Base-by-base conservation (phyloP, 768 basidiomycete species). In the Kwoniella newhampshirensis region DNA sequence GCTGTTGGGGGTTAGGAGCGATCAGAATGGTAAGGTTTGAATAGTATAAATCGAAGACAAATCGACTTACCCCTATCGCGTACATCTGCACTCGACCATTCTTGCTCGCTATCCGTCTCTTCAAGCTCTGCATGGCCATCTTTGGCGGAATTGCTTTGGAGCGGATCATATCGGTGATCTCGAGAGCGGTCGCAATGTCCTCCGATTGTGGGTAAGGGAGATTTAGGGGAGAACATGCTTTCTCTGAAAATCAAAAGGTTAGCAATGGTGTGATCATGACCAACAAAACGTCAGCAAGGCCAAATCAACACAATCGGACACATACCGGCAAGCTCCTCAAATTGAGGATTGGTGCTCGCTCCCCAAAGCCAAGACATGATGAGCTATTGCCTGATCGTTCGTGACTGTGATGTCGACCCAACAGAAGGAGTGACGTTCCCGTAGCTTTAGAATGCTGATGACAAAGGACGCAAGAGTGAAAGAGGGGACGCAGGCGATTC, bases 81-180 rank as follows among this genome's bases (percentile, higher is more conserved):
- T 92, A 80, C 27, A 93, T 80, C 77, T 92, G 91, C 7, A 94
- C 92, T 66, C 98, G 94, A 0, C 91, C 92, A 75, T 99, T 99
- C 83, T 88, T 89, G 78, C 94, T 89, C 69, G 87, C 86, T 47
- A 98, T 80, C 47, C 93, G 83, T 23, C 86, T 83, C 77, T 91
- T 91, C 70, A 99, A 80, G 18, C 87, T 84, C 56, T 87, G 87
- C 86, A 92, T 88, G 3, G 94, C 87, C 59, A 87, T 85, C 77
- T 87, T 88, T 17, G 93, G 86, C 17, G 84, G 82, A 0, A 87
- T 86, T 39, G 87, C 84, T 80, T 94, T 93, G 5, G 90, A 90
- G 51, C 92, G 85, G 74, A 99, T 92, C 77, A 93, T 87, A 78
- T 99, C 96, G 64, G 91, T 91, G 81, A 97, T 90, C 75, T 97